Percentiles rank a stretch among this genome's conserved stretches.
phyloP scores from a whole-genome alignment of 176 grass and related monocot species.

The Luzula sylvatica region DNA sequence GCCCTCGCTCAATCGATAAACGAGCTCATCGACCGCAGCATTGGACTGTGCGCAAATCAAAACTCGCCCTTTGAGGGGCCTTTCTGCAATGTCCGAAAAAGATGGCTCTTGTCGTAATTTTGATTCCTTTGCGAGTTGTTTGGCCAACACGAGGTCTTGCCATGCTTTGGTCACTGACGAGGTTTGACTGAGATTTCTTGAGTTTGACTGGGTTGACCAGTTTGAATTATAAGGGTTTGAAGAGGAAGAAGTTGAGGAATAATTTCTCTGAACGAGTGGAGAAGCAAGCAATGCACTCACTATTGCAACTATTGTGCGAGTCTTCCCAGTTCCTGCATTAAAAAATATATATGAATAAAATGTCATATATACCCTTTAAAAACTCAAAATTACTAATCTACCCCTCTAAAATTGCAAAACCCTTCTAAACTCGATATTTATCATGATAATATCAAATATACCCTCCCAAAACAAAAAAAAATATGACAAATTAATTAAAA shows the following conservation, averaged over 20 bases:
- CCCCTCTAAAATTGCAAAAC: too few species aligned
- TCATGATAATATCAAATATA: too few species aligned
- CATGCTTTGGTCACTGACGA: slow-evolving; percentile 68
- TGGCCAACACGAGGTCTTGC: slow-evolving; percentile 83
- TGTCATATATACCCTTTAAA: too few species aligned
- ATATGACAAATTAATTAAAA: too few species aligned
- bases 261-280: slow-evolving; percentile 25
- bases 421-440: too few species aligned
- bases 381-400: too few species aligned
- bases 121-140: slow-evolving; percentile 56
- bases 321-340: slow-evolving; percentile 83
- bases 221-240: slow-evolving; percentile 13
- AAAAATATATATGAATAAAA: not conserved
- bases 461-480: too few species aligned
- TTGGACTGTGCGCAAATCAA: slow-evolving; percentile 89
- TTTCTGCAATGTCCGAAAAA: slow-evolving; percentile 29
- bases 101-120: slow-evolving; percentile 27
- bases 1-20: slow-evolving; percentile 77
- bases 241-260: slow-evolving; percentile 28
- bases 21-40: slow-evolving; percentile 92
- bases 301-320: slow-evolving; percentile 75
- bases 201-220: not conserved
- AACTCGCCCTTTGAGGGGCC: slow-evolving; percentile 59
- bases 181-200: slow-evolving; percentile 42
- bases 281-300: slow-evolving; percentile 75